A percentile compares a stretch with the other conserved stretches of the same genome.
Conservation (phyloP, 2,329 filamentous ascomycete genomes). For the Cladophialophora carrionii region DNA sequence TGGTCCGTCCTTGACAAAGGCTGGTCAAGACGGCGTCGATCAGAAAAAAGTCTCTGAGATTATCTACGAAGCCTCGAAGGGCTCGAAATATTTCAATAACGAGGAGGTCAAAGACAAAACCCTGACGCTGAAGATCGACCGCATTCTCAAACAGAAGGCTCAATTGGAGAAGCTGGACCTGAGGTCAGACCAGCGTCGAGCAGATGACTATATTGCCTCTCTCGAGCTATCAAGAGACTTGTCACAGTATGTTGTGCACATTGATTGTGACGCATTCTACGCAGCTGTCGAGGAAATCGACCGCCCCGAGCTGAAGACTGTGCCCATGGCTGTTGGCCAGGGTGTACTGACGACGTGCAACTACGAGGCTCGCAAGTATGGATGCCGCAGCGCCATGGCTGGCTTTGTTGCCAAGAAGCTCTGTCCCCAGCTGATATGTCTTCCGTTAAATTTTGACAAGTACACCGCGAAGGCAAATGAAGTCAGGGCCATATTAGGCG, state of each 20-base stretch:
- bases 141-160: slow-evolving; percentile 73
- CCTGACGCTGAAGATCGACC: slow-evolving; percentile 82
- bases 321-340: slow-evolving; percentile 88
- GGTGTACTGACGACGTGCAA: slow-evolving; percentile 75
- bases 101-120: slow-evolving; percentile 81
- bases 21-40: slow-evolving; percentile 90
- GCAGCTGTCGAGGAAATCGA: slow-evolving; percentile 88
- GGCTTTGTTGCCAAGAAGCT: slow-evolving; percentile 93
- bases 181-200: slow-evolving; percentile 70
- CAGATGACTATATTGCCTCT: slow-evolving; percentile 78
- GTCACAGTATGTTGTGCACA: slow-evolving; percentile 81
- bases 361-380: slow-evolving; percentile 86
- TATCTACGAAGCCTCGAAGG: slow-evolving; percentile 95
- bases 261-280: slow-evolving; percentile 98
- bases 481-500: slow-evolving; percentile 75
- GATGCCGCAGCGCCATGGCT: slow-evolving; percentile 93
- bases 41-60: slow-evolving; percentile 93
- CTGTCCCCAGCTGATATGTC: slow-evolving; percentile 79
- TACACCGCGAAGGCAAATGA: slow-evolving; percentile 89
- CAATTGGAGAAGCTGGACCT: slow-evolving; percentile 77
- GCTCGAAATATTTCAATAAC: slow-evolving; percentile 92
- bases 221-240: slow-evolving; percentile 80
- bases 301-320: slow-evolving; percentile 77
- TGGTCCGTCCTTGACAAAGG: slow-evolving; percentile 89
- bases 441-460: slow-evolving; percentile 87